A percentile compares a stretch with the other conserved stretches of the same genome.
Conservation (phyloP, 2,329 filamentous ascomycete genomes). For the Aspergillus proliferans region DNA sequence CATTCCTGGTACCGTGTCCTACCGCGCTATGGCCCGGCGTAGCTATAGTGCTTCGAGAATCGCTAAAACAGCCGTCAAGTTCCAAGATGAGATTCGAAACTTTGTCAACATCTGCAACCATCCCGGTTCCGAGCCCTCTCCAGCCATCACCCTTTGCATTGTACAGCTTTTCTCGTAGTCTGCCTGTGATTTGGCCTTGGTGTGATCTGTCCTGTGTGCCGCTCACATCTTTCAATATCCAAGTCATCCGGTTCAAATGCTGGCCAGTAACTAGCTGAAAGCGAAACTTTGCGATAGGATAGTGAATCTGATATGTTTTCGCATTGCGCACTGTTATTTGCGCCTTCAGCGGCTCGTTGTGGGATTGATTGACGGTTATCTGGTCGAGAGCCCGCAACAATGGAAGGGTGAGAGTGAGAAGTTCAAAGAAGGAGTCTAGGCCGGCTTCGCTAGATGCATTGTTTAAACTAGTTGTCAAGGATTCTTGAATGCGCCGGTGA, state of each 20-base stretch:
- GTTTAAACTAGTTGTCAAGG: constrained; percentile 34
- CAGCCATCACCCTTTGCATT: constrained; percentile 33
- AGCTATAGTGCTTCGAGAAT: not conserved
- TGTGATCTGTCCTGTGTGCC: constrained; percentile 11
- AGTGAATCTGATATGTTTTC: constrained; percentile 30
- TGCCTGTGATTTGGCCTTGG: constrained; percentile 14
- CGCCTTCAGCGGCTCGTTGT: constrained; percentile 18
- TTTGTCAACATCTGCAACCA: constrained; percentile 26
- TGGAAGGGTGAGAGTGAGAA: constrained; percentile 32
- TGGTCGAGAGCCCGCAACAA: constrained; percentile 32
- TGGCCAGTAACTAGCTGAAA: constrained; percentile 26
- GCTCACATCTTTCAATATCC: constrained; percentile 29
- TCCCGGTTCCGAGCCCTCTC: constrained; percentile 35
- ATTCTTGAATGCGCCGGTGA: constrained; percentile 35
- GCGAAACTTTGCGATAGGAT: constrained; percentile 25
- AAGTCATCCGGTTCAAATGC: constrained; percentile 24
- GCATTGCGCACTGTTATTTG: constrained; percentile 32
- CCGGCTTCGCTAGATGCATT: constrained; percentile 21
- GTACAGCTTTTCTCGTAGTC: constrained; percentile 29
- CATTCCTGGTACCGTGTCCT: not conserved
- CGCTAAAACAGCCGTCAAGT: constrained; percentile 24
- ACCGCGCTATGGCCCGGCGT: not conserved
- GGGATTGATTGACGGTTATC: constrained; percentile 22
- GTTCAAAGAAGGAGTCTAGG: constrained; percentile 23
- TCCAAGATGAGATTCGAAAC: constrained; percentile 27